phyloP scores from a whole-genome alignment of 2,329 filamentous ascomycete species.

The Colletotrichum viniferum region DNA sequence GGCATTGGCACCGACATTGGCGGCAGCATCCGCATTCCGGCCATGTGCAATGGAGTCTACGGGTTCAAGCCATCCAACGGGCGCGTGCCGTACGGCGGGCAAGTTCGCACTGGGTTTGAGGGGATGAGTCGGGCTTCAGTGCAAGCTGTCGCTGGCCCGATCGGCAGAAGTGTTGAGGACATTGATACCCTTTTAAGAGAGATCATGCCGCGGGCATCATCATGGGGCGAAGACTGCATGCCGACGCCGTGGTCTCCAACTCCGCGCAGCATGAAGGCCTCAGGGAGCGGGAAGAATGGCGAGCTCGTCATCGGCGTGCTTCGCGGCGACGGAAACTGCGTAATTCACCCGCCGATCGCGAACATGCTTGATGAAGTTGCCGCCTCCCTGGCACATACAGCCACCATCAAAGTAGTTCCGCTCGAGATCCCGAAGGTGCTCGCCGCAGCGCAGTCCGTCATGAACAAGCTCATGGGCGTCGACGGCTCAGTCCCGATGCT shows the following conservation, averaged over 20 bases:
- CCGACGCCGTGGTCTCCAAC: background rate
- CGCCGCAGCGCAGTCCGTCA: slow-evolving; percentile 6
- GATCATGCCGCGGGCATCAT: background rate
- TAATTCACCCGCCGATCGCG: background rate
- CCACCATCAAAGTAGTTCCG: background rate
- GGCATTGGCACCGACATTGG: slow-evolving; percentile 15
- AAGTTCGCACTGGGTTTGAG: background rate
- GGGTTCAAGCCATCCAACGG: slow-evolving; percentile 14
- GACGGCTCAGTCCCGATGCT: background rate
- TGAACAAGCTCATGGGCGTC: slow-evolving; percentile 16
- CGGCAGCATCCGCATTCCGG: slow-evolving; percentile 16
- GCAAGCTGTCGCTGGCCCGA: slow-evolving; percentile 6
- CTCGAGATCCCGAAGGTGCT: background rate
- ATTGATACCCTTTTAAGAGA: background rate
- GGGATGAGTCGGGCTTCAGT: slow-evolving; percentile 13
- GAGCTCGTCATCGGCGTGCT: slow-evolving; percentile 8
- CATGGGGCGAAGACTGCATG: slow-evolving; percentile 16
- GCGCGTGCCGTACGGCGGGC: slow-evolving; percentile 2
- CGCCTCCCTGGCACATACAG: background rate
- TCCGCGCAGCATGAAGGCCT: background rate
- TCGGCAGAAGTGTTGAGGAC: slow-evolving; percentile 8
- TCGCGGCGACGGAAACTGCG: slow-evolving; percentile 7
- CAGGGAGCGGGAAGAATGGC: background rate
- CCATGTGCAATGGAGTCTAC: slow-evolving; percentile 18
- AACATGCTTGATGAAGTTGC: slow-evolving; percentile 11